Conservation (phyloP, 73 alveolate genomes). For the Paramecium caudatum region DNA sequence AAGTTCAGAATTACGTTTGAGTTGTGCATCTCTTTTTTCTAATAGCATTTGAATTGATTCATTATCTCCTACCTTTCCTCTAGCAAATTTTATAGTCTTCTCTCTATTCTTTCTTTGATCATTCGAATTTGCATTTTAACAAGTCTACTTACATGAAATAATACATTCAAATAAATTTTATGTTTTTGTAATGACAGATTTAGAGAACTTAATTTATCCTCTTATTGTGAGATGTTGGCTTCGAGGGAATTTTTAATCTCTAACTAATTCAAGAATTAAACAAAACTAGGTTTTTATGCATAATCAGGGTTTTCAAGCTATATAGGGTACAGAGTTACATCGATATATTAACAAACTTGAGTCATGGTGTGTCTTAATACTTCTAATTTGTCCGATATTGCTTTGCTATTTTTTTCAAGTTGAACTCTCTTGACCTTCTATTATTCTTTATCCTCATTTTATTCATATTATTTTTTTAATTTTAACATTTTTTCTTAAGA, state of each 20-base stretch:
- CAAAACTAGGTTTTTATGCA: neutral
- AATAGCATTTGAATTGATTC: conserved; percentile 14
- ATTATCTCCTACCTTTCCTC: conserved; percentile 11
- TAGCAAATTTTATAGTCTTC: neutral
- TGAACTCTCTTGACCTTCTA: conserved; percentile 1
- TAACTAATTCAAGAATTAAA: neutral
- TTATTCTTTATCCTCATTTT: conserved; percentile 20
- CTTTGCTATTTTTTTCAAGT: conserved; percentile 43
- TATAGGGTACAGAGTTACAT: neutral
- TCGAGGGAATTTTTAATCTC: neutral
- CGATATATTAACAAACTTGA: conserved; percentile 15
- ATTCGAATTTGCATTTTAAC: conserved; percentile 37
- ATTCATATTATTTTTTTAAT: neutral
- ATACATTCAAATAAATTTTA: conserved; percentile 11
- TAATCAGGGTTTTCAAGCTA: conserved; percentile 23
- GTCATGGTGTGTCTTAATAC: neutral
- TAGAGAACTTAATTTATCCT: neutral
- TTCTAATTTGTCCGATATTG: conserved; percentile 20
- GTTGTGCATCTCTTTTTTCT: neutral
- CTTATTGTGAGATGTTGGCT: conserved; percentile 15
- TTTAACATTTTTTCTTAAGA: neutral
- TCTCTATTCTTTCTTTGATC: conserved; percentile 8
- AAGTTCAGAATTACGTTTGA: neutral
- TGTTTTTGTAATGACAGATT: neutral
- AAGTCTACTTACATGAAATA: neutral